Conservation (phyloP, 257 asterid species). For the Fraxinus americana region DNA sequence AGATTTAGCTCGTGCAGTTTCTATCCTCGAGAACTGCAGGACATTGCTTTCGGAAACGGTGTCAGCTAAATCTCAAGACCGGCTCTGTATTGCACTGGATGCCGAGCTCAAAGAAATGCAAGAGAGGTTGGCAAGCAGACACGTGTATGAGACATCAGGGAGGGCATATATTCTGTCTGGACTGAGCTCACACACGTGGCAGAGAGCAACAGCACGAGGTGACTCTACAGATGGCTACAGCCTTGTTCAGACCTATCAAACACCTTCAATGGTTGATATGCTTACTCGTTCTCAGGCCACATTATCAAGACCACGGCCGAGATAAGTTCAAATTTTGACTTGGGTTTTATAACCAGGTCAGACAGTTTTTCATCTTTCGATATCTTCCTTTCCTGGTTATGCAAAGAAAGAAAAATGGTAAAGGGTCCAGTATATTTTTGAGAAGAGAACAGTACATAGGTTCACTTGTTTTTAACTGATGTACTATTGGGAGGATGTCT, state of each 20-base stretch:
- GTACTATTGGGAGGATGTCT: background rate
- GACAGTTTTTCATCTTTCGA: background rate
- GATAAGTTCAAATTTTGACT: background rate
- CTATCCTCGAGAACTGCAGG: slow-evolving; percentile 15
- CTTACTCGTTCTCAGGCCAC: slow-evolving; percentile 26
- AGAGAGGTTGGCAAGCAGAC: slow-evolving; percentile 21
- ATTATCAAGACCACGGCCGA: background rate
- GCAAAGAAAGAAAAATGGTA: background rate
- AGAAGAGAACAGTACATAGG: background rate
- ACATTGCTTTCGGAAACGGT: slow-evolving; percentile 11
- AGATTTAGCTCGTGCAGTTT: slow-evolving; percentile 16
- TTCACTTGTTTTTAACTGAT: background rate
- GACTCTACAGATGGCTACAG: slow-evolving; percentile 18
- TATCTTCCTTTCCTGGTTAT: background rate
- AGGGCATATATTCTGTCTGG: slow-evolving; percentile 26
- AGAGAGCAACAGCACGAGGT: slow-evolving; percentile 24
- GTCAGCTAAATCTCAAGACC: slow-evolving; percentile 22
- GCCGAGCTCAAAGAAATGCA: slow-evolving; percentile 27
- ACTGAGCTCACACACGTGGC: slow-evolving; percentile 26
- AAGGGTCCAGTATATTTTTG: background rate
- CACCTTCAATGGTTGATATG: slow-evolving; percentile 22
- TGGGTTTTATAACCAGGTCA: background rate
- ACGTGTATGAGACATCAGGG: slow-evolving; percentile 21
- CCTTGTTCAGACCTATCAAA: slow-evolving; percentile 19
- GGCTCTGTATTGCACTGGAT: slow-evolving; percentile 17